A percentile compares a stretch with the other conserved stretches of the same genome.
Conservation (phyloP, 2,329 filamentous ascomycete genomes). For the Colletotrichum zoysiae region DNA sequence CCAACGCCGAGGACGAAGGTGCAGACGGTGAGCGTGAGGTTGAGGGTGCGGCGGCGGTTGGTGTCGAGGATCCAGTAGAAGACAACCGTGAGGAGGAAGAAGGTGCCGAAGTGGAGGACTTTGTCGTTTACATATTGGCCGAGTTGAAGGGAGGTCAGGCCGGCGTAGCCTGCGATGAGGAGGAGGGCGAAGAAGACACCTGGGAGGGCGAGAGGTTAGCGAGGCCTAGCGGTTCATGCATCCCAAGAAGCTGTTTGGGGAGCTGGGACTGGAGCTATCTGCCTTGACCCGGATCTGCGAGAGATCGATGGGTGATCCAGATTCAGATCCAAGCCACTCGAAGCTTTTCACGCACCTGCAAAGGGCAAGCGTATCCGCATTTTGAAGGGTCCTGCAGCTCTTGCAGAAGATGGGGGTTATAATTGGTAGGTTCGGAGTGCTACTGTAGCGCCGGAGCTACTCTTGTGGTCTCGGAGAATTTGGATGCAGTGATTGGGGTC, state of each 20-base stretch:
- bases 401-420: constrained; percentile 22
- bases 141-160: constrained; percentile 75
- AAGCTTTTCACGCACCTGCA: constrained; percentile 72
- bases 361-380: constrained; percentile 93
- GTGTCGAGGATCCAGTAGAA: constrained; percentile 99
- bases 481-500: constrained; percentile 1
- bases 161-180: constrained; percentile 81
- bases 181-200: constrained; percentile 78
- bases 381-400: constrained; percentile 41
- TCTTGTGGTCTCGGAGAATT: constrained; percentile 11
- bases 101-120: constrained; percentile 85
- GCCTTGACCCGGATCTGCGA: constrained; percentile 19
- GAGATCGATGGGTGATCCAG: constrained; percentile 15
- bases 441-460: constrained; percentile 16
- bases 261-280: constrained; percentile 21
- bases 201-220: constrained; percentile 52
- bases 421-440: constrained; percentile 21
- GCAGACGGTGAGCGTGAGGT: constrained; percentile 85
- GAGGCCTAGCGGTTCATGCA: not conserved
- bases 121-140: constrained; percentile 83
- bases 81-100: constrained; percentile 86
- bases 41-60: constrained; percentile 83
- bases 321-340: constrained; percentile 16
- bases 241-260: constrained; percentile 7
- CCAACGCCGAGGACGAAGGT: constrained; percentile 78